Evolutionary conservation across 495 filamentous ascomycete genomes (phyloP).

Genomic region (Jackrogersella minutella): DNA sequence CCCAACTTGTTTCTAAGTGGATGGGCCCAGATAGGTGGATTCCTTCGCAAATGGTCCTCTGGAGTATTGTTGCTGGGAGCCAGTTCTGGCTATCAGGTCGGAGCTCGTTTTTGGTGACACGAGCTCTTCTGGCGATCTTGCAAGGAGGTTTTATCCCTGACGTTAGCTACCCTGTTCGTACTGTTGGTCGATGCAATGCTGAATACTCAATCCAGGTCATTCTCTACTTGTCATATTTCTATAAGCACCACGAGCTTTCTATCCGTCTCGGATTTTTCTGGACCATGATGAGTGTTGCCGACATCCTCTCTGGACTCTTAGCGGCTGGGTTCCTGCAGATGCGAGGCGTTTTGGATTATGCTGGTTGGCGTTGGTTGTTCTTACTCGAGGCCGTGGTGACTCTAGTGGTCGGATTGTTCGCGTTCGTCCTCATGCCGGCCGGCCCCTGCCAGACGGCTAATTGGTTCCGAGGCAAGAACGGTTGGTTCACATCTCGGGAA

Average conservation of each 20-base stretch:
- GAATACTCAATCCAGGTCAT: slow-evolving; percentile 22
- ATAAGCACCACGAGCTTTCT: slow-evolving; percentile 50
- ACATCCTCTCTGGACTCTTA: slow-evolving; percentile 72
- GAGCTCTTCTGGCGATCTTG: slow-evolving; percentile 71
- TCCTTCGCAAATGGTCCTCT: slow-evolving; percentile 77
- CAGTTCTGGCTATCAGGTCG: slow-evolving; percentile 69
- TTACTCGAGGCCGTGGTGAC: slow-evolving; percentile 64
- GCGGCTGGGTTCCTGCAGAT: slow-evolving; percentile 77
- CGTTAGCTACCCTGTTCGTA: slow-evolving; percentile 11
- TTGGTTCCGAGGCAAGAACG: slow-evolving; percentile 66
- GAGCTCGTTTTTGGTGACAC: slow-evolving; percentile 64
- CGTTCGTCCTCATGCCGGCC: slow-evolving; percentile 73
- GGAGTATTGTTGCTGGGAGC: slow-evolving; percentile 72
- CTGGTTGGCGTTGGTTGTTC: slow-evolving; percentile 80
- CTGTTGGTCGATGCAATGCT: background rate
- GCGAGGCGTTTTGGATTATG: slow-evolving; percentile 60
- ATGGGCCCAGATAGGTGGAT: slow-evolving; percentile 83
- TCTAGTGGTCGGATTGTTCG: slow-evolving; percentile 68
- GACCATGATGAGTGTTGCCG: slow-evolving; percentile 69
- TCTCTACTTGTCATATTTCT: slow-evolving; percentile 38
- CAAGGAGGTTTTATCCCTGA: slow-evolving; percentile 72
- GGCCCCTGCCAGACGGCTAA: slow-evolving; percentile 74
- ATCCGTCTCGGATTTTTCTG: slow-evolving; percentile 60
- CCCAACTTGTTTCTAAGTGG: slow-evolving; percentile 75
- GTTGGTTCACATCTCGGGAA: slow-evolving; percentile 73